Percentiles rank a stretch among this genome's conserved stretches.
Conservation (phyloP, 768 basidiomycete species). For the Coprinopsis sp. region DNA sequence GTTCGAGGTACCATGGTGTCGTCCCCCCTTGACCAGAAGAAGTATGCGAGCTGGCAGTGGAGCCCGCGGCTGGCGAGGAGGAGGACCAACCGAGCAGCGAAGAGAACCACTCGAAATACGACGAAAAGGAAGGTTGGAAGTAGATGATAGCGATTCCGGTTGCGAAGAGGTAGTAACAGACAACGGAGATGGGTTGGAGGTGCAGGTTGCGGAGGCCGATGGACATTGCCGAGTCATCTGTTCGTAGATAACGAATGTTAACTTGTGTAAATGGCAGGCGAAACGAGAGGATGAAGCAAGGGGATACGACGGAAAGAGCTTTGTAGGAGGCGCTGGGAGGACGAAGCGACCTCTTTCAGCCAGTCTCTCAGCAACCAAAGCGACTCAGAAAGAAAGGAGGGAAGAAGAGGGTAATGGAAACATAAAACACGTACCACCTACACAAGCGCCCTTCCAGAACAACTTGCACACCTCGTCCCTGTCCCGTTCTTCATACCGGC, state of each 20-base stretch:
- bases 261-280: neutral
- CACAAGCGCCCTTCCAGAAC: constrained; percentile 2
- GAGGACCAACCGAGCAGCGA: too few relatives aligned
- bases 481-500: neutral
- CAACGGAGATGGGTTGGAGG: neutral
- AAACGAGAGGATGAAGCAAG: neutral
- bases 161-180: neutral
- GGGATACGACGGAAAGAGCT: too few relatives aligned
- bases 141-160: neutral
- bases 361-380: too few relatives aligned
- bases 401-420: too few relatives aligned
- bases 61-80: too few relatives aligned
- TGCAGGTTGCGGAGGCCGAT: constrained; percentile 1
- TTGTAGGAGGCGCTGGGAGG: too few relatives aligned
- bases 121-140: neutral
- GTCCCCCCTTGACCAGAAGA: too few relatives aligned
- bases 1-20: neutral
- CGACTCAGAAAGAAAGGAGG: too few relatives aligned
- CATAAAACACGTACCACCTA: constrained; percentile 1
- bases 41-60: too few relatives aligned
- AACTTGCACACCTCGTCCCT: constrained; percentile 2
- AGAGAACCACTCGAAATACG: too few relatives aligned
- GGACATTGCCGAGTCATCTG: neutral
- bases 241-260: neutral
- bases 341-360: too few relatives aligned